phyloP scores from a whole-genome alignment of 2,329 filamentous ascomycete species.

The Coleophoma cylindrospora region DNA sequence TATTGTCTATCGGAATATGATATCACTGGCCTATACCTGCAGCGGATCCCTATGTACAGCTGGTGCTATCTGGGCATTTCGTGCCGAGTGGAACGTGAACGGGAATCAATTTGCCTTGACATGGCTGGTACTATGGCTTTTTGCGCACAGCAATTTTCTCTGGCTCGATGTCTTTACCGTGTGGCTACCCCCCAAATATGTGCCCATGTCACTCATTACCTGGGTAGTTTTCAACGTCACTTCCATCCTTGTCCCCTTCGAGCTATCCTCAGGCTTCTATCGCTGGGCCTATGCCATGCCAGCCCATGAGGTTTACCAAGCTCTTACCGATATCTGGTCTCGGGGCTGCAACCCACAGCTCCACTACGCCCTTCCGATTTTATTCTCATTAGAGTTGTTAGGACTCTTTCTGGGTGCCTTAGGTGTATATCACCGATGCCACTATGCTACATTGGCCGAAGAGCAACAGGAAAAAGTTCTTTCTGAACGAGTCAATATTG shows the following conservation, averaged over 20 bases:
- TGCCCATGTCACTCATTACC: constrained; percentile 40
- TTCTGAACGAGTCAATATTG: constrained; percentile 20
- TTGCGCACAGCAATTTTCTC: constrained; percentile 43
- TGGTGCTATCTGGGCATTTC: constrained; percentile 39
- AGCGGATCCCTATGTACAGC: constrained; percentile 32
- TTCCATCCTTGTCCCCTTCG: constrained; percentile 54
- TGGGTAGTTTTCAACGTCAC: constrained; percentile 63
- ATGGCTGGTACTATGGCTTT: constrained; percentile 56
- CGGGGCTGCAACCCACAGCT: constrained; percentile 33
- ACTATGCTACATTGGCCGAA: constrained; percentile 24
- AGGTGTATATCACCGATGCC: constrained; percentile 26
- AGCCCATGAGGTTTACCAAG: constrained; percentile 47
- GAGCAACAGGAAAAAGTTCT: constrained; percentile 19
- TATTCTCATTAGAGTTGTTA: constrained; percentile 33
- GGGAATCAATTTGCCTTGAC: constrained; percentile 54
- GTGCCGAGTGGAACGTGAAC: constrained; percentile 33
- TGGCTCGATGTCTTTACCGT: constrained; percentile 33
- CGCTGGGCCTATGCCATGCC: constrained; percentile 60
- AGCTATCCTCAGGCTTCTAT: constrained; percentile 54
- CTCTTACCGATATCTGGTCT: constrained; percentile 37
- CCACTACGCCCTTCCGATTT: constrained; percentile 33
- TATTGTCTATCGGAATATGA: constrained; percentile 19
- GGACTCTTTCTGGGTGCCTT: constrained; percentile 16
- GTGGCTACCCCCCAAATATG: constrained; percentile 28
- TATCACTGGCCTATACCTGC: constrained; percentile 27